phyloP scores from a whole-genome alignment of 75 land plant species.

The Pseudotsuga menziesii region DNA sequence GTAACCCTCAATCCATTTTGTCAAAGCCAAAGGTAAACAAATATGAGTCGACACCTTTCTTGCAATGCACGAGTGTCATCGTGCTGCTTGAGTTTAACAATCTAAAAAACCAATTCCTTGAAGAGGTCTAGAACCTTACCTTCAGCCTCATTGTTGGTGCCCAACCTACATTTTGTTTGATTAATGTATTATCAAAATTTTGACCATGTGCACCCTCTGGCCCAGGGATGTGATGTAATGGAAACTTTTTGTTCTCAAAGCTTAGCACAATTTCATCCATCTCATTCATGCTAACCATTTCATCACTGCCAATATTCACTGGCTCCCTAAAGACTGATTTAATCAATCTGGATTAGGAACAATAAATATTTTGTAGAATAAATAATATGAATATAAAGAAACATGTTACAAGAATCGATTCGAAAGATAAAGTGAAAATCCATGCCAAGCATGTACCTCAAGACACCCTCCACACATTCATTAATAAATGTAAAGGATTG shows the following conservation, averaged over 20 bases:
- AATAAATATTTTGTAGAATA: background rate
- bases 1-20: conserved; percentile 85
- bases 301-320: conserved; percentile 93
- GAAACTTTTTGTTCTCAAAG: conserved; percentile 14
- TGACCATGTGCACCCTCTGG: conserved; percentile 95
- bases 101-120: background rate
- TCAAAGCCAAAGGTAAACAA: conserved; percentile 8
- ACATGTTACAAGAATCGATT: background rate
- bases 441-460: conserved; percentile 36
- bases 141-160: conserved; percentile 88
- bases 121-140: conserved; percentile 21
- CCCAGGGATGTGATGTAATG: conserved; percentile 15
- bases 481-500: conserved; percentile 96
- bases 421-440: background rate
- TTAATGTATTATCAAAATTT: conserved; percentile 90
- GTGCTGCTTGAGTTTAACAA: background rate
- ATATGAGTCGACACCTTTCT: background rate
- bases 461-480: conserved; percentile 97
- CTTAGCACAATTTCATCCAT: too few relatives aligned
- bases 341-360: conserved; percentile 53
- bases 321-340: conserved; percentile 96
- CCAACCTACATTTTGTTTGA: conserved; percentile 94
- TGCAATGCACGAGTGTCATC: background rate
- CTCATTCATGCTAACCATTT: conserved; percentile 49
- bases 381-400: background rate